A percentile compares a stretch with the other conserved stretches of the same genome.
Conservation (phyloP, 176 grass and related monocot genomes). For the Musa schizocarpa region DNA sequence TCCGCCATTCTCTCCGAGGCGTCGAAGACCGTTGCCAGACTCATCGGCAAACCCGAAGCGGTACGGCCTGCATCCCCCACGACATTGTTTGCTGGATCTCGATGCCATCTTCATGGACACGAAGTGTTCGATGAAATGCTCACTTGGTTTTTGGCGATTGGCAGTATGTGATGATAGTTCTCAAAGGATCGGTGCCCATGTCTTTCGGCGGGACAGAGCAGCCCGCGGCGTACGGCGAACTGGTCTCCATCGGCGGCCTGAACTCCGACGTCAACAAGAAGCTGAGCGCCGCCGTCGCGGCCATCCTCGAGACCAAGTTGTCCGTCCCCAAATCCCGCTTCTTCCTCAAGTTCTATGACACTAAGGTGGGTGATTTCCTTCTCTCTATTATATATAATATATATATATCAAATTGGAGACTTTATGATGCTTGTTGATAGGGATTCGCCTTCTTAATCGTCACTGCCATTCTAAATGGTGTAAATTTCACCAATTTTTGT, state of each 20-base stretch:
- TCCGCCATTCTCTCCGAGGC: constrained; percentile 63
- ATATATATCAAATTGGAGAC: not conserved
- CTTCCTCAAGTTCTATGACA: constrained; percentile 50
- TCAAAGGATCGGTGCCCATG: constrained; percentile 39
- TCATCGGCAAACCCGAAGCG: constrained; percentile 83
- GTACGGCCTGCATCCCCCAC: constrained; percentile 15
- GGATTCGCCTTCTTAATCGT: not conserved
- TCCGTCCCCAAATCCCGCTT: constrained; percentile 31
- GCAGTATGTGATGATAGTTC: constrained; percentile 50
- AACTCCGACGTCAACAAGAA: constrained; percentile 33
- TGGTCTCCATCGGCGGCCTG: constrained; percentile 41
- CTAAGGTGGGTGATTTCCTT: constrained; percentile 20
- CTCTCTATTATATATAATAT: not conserved
- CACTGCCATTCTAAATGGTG: not conserved
- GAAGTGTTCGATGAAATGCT: not conserved
- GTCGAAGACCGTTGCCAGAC: constrained; percentile 45
- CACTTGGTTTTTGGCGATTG: not conserved
- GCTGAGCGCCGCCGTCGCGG: constrained; percentile 30
- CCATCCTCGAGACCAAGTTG: constrained; percentile 37
- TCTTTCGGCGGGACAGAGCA: constrained; percentile 38
- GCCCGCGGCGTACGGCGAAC: constrained; percentile 36
- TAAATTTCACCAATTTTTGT: not conserved
- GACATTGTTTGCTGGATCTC: not conserved
- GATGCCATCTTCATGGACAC: not conserved
- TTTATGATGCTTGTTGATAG: not conserved